Percentiles rank a stretch among this genome's conserved stretches.
Evolutionary conservation across 176 grass and related monocot genomes (phyloP).

Genomic region (Thinopyrum elongatum): DNA sequence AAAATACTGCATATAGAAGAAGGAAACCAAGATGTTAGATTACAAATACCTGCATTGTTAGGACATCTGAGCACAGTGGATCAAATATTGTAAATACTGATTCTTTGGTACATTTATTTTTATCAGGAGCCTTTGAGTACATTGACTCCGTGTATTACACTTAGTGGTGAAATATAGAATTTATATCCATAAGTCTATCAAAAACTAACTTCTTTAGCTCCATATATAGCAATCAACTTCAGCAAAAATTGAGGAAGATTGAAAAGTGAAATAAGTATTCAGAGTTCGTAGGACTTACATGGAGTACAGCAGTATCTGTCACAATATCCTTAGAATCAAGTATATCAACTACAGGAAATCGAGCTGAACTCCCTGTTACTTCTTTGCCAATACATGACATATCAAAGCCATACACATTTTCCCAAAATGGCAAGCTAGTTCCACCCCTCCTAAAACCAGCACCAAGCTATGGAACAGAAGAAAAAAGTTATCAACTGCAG

Average conservation of each 20-base stretch:
- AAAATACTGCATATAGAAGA: constrained; percentile 52
- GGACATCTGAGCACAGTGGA: neutral
- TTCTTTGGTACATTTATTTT: neutral
- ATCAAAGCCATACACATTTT: constrained; percentile 88
- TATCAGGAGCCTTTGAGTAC: too few relatives aligned
- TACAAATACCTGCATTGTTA: neutral
- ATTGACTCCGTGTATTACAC: neutral
- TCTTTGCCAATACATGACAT: constrained; percentile 94
- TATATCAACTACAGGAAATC: constrained; percentile 71
- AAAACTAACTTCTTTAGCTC: too few relatives aligned
- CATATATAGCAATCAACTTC: neutral
- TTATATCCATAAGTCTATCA: too few relatives aligned
- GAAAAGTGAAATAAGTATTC: constrained; percentile 12
- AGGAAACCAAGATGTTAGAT: constrained; percentile 18
- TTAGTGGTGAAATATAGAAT: neutral
- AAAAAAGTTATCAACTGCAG: constrained; percentile 12
- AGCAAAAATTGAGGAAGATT: neutral
- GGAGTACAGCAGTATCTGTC: constrained; percentile 65
- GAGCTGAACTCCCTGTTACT: constrained; percentile 55
- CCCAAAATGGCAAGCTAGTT: constrained; percentile 91
- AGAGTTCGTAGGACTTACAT: constrained; percentile 50
- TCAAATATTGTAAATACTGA: neutral
- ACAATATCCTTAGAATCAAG: constrained; percentile 65
- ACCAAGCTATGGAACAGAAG: constrained; percentile 52
- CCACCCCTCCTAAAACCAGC: constrained; percentile 95